phyloP scores from a whole-genome alignment of 2,329 filamentous ascomycete genomes.

The Sphaerostilbella broomeana region DNA sequence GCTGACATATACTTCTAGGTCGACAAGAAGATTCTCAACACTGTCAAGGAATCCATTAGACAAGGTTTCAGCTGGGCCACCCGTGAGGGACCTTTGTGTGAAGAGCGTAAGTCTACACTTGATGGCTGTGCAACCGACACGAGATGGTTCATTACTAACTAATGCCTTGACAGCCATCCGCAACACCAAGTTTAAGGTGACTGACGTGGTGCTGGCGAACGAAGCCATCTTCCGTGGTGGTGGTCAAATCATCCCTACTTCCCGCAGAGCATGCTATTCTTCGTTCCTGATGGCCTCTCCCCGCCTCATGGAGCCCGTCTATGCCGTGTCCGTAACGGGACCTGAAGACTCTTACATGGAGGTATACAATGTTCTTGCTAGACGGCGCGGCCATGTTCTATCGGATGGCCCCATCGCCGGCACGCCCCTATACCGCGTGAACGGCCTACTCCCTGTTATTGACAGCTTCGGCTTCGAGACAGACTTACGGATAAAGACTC shows the following conservation, averaged over 20 bases:
- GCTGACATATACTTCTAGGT: constrained; percentile 44
- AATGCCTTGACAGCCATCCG: constrained; percentile 64
- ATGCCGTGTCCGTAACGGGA: constrained; percentile 86
- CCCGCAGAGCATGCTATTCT: constrained; percentile 86
- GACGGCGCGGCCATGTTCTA: constrained; percentile 84
- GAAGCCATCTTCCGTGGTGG: constrained; percentile 94
- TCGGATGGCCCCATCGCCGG: constrained; percentile 92
- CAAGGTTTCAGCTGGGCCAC: constrained; percentile 98
- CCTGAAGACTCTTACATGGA: constrained; percentile 82
- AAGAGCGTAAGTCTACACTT: constrained; percentile 69
- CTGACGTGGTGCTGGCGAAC: constrained; percentile 76
- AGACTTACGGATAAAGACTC: constrained; percentile 90
- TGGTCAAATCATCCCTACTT: constrained; percentile 94
- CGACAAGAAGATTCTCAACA: constrained; percentile 82
- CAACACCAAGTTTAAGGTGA: constrained; percentile 96
- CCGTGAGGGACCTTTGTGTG: constrained; percentile 89
- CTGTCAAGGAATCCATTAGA: constrained; percentile 84
- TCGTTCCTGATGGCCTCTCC: constrained; percentile 97
- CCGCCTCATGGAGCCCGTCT: constrained; percentile 93
- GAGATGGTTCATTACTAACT: constrained; percentile 24
- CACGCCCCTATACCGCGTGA: constrained; percentile 87
- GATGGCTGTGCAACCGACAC: too few relatives aligned
- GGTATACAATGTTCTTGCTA: constrained; percentile 85
- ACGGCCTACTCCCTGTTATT: constrained; percentile 88
- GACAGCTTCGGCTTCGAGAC: constrained; percentile 98